Evolutionary conservation across 129 eudicot genomes (phyloP), one percentile per base, ranked within the genome.

Genomic region (Rutidosis leptorrhynchoides): DNA sequence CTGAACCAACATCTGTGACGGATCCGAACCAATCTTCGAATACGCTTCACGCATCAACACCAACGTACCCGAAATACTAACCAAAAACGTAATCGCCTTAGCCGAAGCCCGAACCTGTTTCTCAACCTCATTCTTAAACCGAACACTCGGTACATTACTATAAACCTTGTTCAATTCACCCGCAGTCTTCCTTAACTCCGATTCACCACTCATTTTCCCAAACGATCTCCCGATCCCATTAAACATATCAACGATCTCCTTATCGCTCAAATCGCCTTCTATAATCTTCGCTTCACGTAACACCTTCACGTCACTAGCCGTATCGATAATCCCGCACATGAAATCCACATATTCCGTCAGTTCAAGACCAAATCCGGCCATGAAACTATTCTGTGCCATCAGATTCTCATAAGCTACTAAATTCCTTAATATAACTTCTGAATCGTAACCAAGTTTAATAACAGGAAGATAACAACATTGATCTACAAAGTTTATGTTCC

Each of bases 321-420:
- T 74, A 23, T 83, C 88, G 2, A 86, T 75, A 8, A 86, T 77
- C 49, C 93, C 93, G 37, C 78, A 65, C 93, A 86, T 83, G 65
- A 86, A 56, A 51, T 83, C 83, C 1, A 81, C 79, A 19, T 82
- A 82, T 14, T 78, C 70, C 6, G 71, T 71, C 7, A 84, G 64
- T 19, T 78, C 86, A 17, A 72, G 75, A 10, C 59, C 59, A 3
- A 46, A 69, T 11, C 61, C 76, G 17, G 35, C 60, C 27, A 30
- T 60, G 2, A 54, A 26, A 27, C 79, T 74, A 11, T 75, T 66
- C 6, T 69, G 61, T 20, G 86, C 55, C 52, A 60, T 74, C 12
- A 79, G 43, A 0, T 60, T 19, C 52, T 62, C 80, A 25, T 76
- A 86, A 0, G 82, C 88, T 20, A 80, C 74, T 72, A 82, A 55